These are phyloP conservation scores for Laetiporus sulphureus DNA, from an alignment of 1,284 basidiomycete genomes.

Conservation along the genomic window DNA sequence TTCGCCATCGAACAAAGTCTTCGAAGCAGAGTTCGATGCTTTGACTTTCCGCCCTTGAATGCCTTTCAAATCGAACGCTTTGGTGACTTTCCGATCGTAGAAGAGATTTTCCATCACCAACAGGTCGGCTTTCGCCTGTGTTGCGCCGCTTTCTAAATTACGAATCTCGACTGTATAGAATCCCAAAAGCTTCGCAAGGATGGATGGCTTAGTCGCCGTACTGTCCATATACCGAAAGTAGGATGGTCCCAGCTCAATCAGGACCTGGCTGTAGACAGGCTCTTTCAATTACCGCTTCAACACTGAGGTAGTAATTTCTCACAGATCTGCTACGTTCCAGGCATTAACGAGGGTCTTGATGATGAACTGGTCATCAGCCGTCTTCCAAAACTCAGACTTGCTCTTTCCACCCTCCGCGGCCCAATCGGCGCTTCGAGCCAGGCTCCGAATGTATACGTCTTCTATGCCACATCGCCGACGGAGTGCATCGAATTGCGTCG, in stretches of 20 bases:
- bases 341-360: slow-evolving; percentile 79
- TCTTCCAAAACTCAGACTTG: slow-evolving; percentile 74
- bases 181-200: slow-evolving; percentile 70
- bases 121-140: slow-evolving; percentile 64
- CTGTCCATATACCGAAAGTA: slow-evolving; percentile 74
- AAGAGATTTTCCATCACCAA: slow-evolving; percentile 82
- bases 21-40: slow-evolving; percentile 34
- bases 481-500: slow-evolving; percentile 67
- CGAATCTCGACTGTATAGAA: slow-evolving; percentile 73
- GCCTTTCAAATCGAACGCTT: slow-evolving; percentile 76
- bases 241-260: slow-evolving; percentile 67
- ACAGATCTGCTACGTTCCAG: slow-evolving; percentile 81
- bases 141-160: slow-evolving; percentile 60
- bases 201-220: slow-evolving; percentile 56
- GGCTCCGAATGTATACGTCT: slow-evolving; percentile 52
- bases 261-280: slow-evolving; percentile 50
- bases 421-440: slow-evolving; percentile 61
- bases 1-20: slow-evolving; percentile 71
- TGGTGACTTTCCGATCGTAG: slow-evolving; percentile 55
- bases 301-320: slow-evolving; percentile 25
- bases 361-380: slow-evolving; percentile 65
- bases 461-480: slow-evolving; percentile 62
- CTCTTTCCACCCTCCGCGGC: slow-evolving; percentile 68
- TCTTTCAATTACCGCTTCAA: slow-evolving; percentile 4
- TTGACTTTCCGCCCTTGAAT: slow-evolving; percentile 69